A percentile compares a stretch with the other conserved stretches of the same genome.
phyloP scores from a whole-genome alignment of 2,329 filamentous ascomycete species.

The Trichoderma atroviride region DNA sequence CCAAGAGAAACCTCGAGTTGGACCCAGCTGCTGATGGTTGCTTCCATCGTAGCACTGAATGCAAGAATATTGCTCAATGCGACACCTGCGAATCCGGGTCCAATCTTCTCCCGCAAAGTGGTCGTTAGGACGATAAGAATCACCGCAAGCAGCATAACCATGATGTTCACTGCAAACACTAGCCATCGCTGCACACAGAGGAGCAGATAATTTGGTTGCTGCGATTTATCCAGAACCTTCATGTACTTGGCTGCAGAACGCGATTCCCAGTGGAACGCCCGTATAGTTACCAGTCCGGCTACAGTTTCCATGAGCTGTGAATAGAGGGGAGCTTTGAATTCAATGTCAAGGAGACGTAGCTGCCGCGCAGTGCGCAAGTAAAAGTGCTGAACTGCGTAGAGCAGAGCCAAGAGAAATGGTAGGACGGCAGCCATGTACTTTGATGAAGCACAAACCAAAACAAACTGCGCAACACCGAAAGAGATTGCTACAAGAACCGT shows the following conservation, averaged over 20 bases:
- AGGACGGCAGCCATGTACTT: conserved; percentile 50
- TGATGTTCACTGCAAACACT: conserved; percentile 50
- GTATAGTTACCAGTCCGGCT: conserved; percentile 50
- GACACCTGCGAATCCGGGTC: conserved; percentile 34
- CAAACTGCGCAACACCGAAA: conserved; percentile 34
- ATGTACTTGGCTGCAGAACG: conserved; percentile 45
- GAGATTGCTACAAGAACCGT: conserved; percentile 39
- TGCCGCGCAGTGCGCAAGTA: conserved; percentile 44
- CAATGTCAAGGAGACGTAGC: conserved; percentile 42
- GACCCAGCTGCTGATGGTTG: conserved; percentile 1
- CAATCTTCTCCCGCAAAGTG: conserved; percentile 18
- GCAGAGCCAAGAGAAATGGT: conserved; percentile 40
- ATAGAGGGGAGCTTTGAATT: conserved; percentile 42
- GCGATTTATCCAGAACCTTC: conserved; percentile 49
- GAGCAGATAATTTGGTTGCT: conserved; percentile 55
- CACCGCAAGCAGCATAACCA: conserved; percentile 35
- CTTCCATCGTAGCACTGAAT: background rate
- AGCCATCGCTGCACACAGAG: conserved; percentile 56
- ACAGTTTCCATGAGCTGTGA: conserved; percentile 48
- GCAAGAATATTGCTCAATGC: conserved; percentile 28
- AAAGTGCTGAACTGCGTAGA: conserved; percentile 35
- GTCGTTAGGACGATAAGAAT: conserved; percentile 37
- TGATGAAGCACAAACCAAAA: background rate
- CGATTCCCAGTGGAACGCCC: conserved; percentile 53
- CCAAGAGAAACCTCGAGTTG: conserved; percentile 6